phyloP scores from a whole-genome alignment of 768 basidiomycete genomes.

The Serpula lacrymans region DNA sequence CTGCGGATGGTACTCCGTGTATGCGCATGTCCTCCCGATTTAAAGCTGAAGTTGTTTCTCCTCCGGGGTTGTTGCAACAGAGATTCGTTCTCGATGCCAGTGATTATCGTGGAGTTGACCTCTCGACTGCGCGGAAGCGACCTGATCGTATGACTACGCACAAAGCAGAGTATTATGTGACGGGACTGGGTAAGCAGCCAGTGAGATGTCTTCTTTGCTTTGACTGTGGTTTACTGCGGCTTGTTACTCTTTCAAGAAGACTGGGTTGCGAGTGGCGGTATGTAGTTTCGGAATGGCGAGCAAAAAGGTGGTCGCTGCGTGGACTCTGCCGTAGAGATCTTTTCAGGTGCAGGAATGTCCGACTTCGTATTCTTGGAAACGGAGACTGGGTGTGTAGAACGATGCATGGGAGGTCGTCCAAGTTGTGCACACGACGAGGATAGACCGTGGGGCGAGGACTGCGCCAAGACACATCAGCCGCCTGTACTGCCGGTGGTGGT shows the following conservation, averaged over 20 bases:
- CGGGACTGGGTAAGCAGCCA: slow-evolving; percentile 8
- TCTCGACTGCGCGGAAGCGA: slow-evolving; percentile 10
- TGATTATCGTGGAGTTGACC: slow-evolving; percentile 23
- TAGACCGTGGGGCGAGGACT: slow-evolving; percentile 33
- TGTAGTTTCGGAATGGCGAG: slow-evolving; percentile 31
- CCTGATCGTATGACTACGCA: slow-evolving; percentile 15
- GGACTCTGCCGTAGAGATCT: slow-evolving; percentile 2
- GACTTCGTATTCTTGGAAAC: slow-evolving; percentile 17
- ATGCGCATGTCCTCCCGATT: slow-evolving; percentile 12
- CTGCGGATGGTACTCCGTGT: slow-evolving; percentile 9
- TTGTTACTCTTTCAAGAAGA: slow-evolving; percentile 33
- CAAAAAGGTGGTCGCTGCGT: slow-evolving; percentile 2
- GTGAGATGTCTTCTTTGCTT: slow-evolving; percentile 1
- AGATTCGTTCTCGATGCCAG: slow-evolving; percentile 56
- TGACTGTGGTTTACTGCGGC: slow-evolving; percentile 23
- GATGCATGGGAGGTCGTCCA: slow-evolving; percentile 20
- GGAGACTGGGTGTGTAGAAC: slow-evolving; percentile 15
- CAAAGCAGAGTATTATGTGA: slow-evolving; percentile 13
- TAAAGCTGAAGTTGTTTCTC: slow-evolving; percentile 37
- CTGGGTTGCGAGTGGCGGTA: slow-evolving; percentile 10
- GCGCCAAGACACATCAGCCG: slow-evolving; percentile 30
- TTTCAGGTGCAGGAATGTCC: slow-evolving; percentile 2
- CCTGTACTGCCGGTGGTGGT: slow-evolving; percentile 13
- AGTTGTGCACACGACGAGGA: slow-evolving; percentile 32
- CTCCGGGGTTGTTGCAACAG: slow-evolving; percentile 46